These are phyloP conservation scores for Solanum sejunctum DNA, from an alignment of 257 asterid genomes.

Conservation along the genomic window DNA sequence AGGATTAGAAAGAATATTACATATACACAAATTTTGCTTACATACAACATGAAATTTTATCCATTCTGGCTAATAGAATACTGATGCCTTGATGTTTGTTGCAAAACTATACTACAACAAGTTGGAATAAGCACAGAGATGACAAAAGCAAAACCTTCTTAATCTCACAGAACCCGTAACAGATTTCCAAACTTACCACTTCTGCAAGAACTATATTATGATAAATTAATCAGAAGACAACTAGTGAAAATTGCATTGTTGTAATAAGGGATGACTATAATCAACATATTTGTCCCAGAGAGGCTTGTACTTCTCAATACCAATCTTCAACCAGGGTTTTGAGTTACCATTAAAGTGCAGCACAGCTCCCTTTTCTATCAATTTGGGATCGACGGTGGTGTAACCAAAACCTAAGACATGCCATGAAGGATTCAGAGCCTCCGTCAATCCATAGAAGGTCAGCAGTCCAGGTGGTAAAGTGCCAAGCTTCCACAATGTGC, in stretches of 20 bases:
- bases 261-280: conserved; percentile 25
- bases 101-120: neutral
- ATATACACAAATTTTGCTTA: neutral
- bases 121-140: neutral
- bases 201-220: neutral
- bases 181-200: neutral
- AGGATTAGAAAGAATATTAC: neutral
- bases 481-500: conserved; percentile 41
- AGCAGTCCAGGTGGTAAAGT: conserved; percentile 36
- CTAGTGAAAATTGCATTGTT: conserved; percentile 25
- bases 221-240: neutral
- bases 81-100: neutral
- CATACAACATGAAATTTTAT: neutral
- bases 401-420: conserved; percentile 41
- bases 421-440: conserved; percentile 31
- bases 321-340: conserved; percentile 43
- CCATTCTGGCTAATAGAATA: neutral
- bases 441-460: conserved; percentile 39
- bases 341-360: conserved; percentile 35
- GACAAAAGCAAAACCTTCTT: neutral
- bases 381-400: conserved; percentile 23
- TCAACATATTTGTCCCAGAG: conserved; percentile 31
- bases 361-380: conserved; percentile 37
- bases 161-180: neutral
- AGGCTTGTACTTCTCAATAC: conserved; percentile 34